These are phyloP conservation scores for Lentithecium fluviatile DNA, from an alignment of 495 filamentous ascomycete species.

Conservation along the genomic window DNA sequence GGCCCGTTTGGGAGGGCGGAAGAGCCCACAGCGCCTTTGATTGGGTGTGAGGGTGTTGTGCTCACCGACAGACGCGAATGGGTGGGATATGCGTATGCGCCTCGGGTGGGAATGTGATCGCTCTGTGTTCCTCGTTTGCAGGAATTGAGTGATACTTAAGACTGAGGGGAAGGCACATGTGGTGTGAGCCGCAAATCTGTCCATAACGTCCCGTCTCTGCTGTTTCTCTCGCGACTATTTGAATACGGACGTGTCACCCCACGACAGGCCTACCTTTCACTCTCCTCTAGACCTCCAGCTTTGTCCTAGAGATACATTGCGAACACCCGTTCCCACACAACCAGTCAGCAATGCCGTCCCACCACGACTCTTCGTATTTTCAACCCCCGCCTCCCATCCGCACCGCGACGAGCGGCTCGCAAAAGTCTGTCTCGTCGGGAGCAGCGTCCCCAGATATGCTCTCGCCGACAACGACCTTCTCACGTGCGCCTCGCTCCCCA, in stretches of 20 bases:
- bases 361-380: conserved; percentile 10
- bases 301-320: too few relatives aligned
- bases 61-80: conserved; percentile 19
- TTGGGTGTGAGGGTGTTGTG: conserved; percentile 1
- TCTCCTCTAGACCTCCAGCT: conserved; percentile 10
- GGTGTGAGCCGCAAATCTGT: conserved; percentile 32
- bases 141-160: conserved; percentile 17
- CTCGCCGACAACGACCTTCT: conserved; percentile 28
- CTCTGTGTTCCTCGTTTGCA: neutral
- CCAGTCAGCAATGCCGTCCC: neutral
- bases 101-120: conserved; percentile 10
- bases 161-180: conserved; percentile 14
- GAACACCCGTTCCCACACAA: too few relatives aligned
- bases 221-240: conserved; percentile 21
- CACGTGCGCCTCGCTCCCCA: conserved; percentile 14
- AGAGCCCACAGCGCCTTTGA: neutral
- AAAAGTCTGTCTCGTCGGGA: conserved; percentile 15
- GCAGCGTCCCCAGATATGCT: conserved; percentile 21
- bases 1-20: neutral
- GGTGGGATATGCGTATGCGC: conserved; percentile 19
- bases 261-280: conserved; percentile 1
- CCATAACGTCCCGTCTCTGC: too few relatives aligned
- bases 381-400: conserved; percentile 31
- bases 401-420: conserved; percentile 19
- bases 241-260: conserved; percentile 10